These are phyloP conservation scores for Volvariella volvacea DNA, from an alignment of 1,284 basidiomycete genomes.

Conservation along the genomic window DNA sequence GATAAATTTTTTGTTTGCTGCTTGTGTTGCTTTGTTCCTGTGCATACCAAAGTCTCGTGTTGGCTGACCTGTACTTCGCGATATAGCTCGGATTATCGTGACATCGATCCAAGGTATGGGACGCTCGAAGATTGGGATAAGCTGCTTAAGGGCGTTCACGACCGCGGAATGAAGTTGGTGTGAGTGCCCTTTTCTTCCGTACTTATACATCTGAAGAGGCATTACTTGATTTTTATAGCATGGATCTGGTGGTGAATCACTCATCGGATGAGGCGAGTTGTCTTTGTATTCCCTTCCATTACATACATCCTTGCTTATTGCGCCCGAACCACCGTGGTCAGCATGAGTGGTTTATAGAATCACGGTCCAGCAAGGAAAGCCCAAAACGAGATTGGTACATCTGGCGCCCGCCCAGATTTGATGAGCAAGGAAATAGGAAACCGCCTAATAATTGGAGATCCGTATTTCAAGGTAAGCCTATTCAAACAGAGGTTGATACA, in stretches of 20 bases:
- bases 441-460: conserved; percentile 75
- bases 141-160: conserved; percentile 52
- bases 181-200: conserved; percentile 23
- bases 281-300: background rate
- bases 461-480: conserved; percentile 55
- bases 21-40: no score
- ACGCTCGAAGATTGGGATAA: conserved; percentile 69
- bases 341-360: conserved; percentile 73
- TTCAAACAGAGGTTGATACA: no score
- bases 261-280: conserved; percentile 57
- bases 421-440: conserved; percentile 41
- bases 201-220: background rate
- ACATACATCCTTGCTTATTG: background rate
- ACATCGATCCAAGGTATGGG: conserved; percentile 70
- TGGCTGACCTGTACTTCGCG: no score
- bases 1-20: no score
- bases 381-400: conserved; percentile 73
- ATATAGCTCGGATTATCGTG: conserved; percentile 58
- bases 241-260: conserved; percentile 82
- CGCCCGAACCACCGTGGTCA: conserved; percentile 15
- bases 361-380: conserved; percentile 48
- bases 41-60: no score
- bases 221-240: conserved; percentile 30
- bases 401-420: conserved; percentile 61
- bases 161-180: conserved; percentile 67